Base-by-base conservation (phyloP, 257 asterid species). In the Nicotiana undulata region DNA sequence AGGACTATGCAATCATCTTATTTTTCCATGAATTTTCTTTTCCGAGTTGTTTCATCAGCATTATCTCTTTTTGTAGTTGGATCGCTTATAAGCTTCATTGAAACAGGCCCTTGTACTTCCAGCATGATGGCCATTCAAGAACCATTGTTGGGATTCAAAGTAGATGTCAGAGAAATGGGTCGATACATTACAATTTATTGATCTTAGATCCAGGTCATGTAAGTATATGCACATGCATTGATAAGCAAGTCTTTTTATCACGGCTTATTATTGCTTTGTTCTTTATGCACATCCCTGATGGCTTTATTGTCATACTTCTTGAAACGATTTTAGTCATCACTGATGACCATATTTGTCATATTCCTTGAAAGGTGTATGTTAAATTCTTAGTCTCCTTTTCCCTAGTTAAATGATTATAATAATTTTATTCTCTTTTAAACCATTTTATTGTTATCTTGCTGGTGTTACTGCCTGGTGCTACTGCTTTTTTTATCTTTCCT, bases 71-170 rank as follows among this genome's bases (percentile, higher is more conserved):
- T 46, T 8, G 34, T 46, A 0, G 26, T 59, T 58, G 32, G 56
- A 63, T 28, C 58, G 44, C 53, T 34, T 68, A 49, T 82, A 63
- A 82, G 44, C 55, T 77, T 87, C 81, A 26, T 55, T 79, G 76
- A 68, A 77, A 75, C 91, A 95, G 98, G 88, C 99, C 99, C 34
- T 82, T 92, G 88, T 95, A 95, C 87, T 93, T 95, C 87, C 98
- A 95, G 87, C 97, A 93, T 80, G 93, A 95, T 75, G 98, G 98
- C 53, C 92, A 95, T 82, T 95, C 99, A 44, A 93, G 99, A 90
- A 95, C 98, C 82, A 92, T 95, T 16, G 89, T 93, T 20, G 99
- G 99, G 81, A 90, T 95, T 86, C 99, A 95, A 84, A 90, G 86
- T 81, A 92, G 82, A 85, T 88, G 55, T 52, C 90, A 85, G 85